Conservation (phyloP, 768 basidiomycete genomes). For the Myochromella boudieri region DNA sequence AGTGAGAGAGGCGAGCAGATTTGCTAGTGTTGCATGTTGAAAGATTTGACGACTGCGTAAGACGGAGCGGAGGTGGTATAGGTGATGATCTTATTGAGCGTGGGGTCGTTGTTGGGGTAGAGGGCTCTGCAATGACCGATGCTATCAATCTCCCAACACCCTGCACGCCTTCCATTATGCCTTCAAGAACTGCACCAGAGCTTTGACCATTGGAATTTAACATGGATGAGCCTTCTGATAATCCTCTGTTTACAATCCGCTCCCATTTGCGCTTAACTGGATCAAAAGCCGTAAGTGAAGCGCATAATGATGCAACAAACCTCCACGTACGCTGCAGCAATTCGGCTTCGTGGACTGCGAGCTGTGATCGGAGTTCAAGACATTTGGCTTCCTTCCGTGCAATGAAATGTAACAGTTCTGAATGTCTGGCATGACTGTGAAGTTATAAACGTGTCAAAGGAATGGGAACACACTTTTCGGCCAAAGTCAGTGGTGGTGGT, state of each 20-base stretch:
- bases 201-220: conserved; percentile 23
- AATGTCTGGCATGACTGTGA: conserved; percentile 51
- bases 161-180: conserved; percentile 66
- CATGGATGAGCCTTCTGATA: conserved; percentile 23
- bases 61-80: conserved; percentile 8
- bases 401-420: conserved; percentile 79
- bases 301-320: no score
- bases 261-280: conserved; percentile 85
- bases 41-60: conserved; percentile 14
- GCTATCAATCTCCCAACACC: conserved; percentile 57
- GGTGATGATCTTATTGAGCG: conserved; percentile 6
- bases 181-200: conserved; percentile 47
- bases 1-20: conserved; percentile 42
- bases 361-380: conserved; percentile 76
- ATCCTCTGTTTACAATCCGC: conserved; percentile 68
- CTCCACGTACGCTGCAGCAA: conserved; percentile 61
- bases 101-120: conserved; percentile 15
- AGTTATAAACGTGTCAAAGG: conserved; percentile 2
- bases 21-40: conserved; percentile 19
- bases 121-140: conserved; percentile 30
- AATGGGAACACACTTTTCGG: conserved; percentile 60
- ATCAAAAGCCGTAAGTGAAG: conserved; percentile 1
- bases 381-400: conserved; percentile 87
- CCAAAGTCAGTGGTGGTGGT: conserved; percentile 60
- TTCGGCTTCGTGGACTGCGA: conserved; percentile 71